A percentile compares a stretch with the other conserved stretches of the same genome.
phyloP scores from a whole-genome alignment of 768 basidiomycete genomes.

The Filobasidium wieringae region DNA sequence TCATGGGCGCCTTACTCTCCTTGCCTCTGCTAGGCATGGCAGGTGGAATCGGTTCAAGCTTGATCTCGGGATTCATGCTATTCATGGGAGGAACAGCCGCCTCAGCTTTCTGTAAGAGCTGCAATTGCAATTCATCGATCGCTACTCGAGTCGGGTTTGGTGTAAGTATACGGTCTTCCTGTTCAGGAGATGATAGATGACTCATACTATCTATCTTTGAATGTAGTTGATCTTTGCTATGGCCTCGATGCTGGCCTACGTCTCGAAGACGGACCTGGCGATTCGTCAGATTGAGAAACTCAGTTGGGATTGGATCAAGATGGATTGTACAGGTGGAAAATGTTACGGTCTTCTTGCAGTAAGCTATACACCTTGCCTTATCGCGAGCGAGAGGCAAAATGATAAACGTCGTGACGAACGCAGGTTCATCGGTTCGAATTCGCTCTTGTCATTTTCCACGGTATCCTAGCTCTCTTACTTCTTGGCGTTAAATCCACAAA shows the following conservation, averaged over 20 bases:
- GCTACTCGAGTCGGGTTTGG: conserved; percentile 94
- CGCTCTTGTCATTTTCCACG: conserved; percentile 77
- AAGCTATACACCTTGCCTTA: conserved; percentile 31
- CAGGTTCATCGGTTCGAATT: conserved; percentile 91
- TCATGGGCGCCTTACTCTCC: conserved; percentile 42
- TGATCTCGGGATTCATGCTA: conserved; percentile 56
- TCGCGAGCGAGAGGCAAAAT: neutral
- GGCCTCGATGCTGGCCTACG: conserved; percentile 91
- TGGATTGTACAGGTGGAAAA: conserved; percentile 83
- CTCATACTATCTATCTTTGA: neutral
- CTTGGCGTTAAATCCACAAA: conserved; percentile 81
- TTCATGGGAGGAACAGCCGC: conserved; percentile 47
- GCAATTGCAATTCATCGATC: conserved; percentile 97
- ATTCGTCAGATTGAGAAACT: conserved; percentile 79
- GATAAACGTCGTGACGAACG: neutral
- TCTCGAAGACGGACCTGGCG: conserved; percentile 82
- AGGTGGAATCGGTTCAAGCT: conserved; percentile 47
- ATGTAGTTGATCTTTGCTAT: conserved; percentile 80
- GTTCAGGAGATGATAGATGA: neutral
- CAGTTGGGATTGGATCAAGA: conserved; percentile 95
- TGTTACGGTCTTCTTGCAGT: conserved; percentile 96
- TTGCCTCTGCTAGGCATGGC: conserved; percentile 40
- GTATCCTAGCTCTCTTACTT: conserved; percentile 62
- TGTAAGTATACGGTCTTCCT: conserved; percentile 43
- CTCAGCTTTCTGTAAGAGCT: conserved; percentile 94